Evolutionary conservation across 2,329 filamentous ascomycete species (phyloP).

Genomic region (Fusarium brachygibbosum): DNA sequence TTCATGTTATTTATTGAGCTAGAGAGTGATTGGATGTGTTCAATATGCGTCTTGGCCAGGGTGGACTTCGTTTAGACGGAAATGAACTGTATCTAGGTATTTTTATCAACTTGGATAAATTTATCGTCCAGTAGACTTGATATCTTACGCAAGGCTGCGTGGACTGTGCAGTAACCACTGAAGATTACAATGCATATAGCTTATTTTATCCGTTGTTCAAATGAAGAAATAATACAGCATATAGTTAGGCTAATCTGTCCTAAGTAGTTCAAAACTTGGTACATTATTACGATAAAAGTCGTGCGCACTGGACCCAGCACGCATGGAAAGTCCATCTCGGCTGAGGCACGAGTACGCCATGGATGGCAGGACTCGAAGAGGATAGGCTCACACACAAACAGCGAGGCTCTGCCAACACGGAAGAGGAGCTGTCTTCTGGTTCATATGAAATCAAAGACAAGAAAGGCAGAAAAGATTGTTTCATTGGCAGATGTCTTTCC

Average conservation of each 20-base stretch:
- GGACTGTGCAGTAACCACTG: too few species aligned
- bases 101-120: too few species aligned
- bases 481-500: too few species aligned
- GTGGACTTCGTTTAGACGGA: not conserved
- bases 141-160: too few species aligned
- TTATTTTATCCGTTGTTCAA: too few species aligned
- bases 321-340: not conserved
- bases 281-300: too few species aligned
- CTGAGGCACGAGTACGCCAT: not conserved
- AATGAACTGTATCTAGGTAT: not conserved
- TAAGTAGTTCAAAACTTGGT: too few species aligned
- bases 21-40: not conserved
- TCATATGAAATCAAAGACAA: not conserved
- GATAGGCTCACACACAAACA: not conserved
- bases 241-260: too few species aligned
- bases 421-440: too few species aligned
- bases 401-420: too few species aligned
- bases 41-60: not conserved
- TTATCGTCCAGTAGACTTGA: not conserved
- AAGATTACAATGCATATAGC: too few species aligned
- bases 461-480: not conserved
- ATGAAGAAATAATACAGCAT: too few species aligned
- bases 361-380: not conserved
- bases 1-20: slow-evolving; percentile 18
- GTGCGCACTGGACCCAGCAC: not conserved